Percentiles rank a stretch among this genome's conserved stretches.
phyloP scores from a whole-genome alignment of 306 rosid species.

The Glycine soja region DNA sequence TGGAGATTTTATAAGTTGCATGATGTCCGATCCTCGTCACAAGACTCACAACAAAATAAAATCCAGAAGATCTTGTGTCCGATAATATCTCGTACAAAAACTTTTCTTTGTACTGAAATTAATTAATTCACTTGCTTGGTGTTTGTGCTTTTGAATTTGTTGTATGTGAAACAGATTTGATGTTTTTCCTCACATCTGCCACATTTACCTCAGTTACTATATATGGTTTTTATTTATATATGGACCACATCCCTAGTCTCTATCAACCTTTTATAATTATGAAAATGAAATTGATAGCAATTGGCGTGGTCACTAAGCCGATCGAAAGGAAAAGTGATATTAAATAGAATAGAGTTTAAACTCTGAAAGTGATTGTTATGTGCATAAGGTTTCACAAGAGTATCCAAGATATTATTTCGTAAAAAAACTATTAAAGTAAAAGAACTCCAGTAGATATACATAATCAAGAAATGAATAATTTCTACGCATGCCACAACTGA shows the following conservation, averaged over 20 bases:
- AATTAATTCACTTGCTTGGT: constrained; percentile 9
- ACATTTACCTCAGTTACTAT: neutral
- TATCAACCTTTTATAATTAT: constrained; percentile 29
- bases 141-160: constrained; percentile 3
- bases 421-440: too few relatives aligned
- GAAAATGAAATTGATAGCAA: constrained; percentile 39
- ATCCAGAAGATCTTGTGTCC: neutral
- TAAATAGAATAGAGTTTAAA: neutral
- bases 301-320: too few relatives aligned
- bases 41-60: neutral
- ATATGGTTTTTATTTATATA: neutral
- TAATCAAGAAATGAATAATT: too few relatives aligned
- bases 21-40: neutral
- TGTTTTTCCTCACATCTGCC: neutral
- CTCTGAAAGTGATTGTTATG: constrained; percentile 20
- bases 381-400: neutral
- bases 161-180: constrained; percentile 29
- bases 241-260: constrained; percentile 38
- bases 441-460: too few relatives aligned
- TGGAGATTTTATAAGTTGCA: constrained; percentile 5
- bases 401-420: neutral
- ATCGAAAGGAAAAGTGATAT: neutral
- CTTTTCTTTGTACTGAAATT: neutral
- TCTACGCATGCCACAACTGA: too few relatives aligned
- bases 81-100: neutral